Conservation (phyloP, 352 stramenopile species). For the Pythium myriotylum region DNA sequence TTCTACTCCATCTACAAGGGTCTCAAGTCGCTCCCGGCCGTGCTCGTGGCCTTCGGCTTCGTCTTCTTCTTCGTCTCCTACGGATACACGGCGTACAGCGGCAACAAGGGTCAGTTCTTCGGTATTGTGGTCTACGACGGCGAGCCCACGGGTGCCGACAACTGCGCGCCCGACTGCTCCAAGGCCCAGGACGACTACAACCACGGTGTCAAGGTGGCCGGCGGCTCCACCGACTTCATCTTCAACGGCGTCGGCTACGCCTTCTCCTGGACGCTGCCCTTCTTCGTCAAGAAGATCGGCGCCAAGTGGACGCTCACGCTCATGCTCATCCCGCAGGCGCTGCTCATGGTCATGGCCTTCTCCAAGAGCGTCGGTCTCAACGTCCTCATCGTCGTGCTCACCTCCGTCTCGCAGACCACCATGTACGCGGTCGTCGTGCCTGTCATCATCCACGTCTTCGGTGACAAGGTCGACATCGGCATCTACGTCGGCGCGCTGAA, state of each 20-base stretch:
- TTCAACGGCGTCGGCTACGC: constrained; percentile 42
- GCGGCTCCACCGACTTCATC: constrained; percentile 32
- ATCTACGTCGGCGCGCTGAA: constrained; percentile 41
- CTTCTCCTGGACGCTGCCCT: constrained; percentile 42
- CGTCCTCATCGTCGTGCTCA: constrained; percentile 44
- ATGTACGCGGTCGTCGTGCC: constrained; percentile 68
- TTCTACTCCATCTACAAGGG: constrained; percentile 40
- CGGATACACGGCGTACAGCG: constrained; percentile 55
- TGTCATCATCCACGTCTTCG: constrained; percentile 62
- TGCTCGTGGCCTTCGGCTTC: constrained; percentile 36
- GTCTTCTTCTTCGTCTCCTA: constrained; percentile 49
- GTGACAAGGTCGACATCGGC: constrained; percentile 36
- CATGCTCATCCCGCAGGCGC: constrained; percentile 40
- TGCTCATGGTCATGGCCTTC: constrained; percentile 54
- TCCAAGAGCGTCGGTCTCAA: constrained; percentile 36
- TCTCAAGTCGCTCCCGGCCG: constrained; percentile 33
- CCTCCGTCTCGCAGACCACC: constrained; percentile 48
- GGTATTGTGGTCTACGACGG: constrained; percentile 39
- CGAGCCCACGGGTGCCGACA: constrained; percentile 19
- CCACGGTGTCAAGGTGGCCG: constrained; percentile 42
- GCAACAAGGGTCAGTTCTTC: constrained; percentile 61
- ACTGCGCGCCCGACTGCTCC: constrained; percentile 37
- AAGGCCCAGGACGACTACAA: constrained; percentile 38
- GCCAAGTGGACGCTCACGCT: constrained; percentile 32
- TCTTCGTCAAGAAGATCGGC: constrained; percentile 41